Base-by-base conservation (phyloP, 768 basidiomycete species). In the Arthromyces matolae region DNA sequence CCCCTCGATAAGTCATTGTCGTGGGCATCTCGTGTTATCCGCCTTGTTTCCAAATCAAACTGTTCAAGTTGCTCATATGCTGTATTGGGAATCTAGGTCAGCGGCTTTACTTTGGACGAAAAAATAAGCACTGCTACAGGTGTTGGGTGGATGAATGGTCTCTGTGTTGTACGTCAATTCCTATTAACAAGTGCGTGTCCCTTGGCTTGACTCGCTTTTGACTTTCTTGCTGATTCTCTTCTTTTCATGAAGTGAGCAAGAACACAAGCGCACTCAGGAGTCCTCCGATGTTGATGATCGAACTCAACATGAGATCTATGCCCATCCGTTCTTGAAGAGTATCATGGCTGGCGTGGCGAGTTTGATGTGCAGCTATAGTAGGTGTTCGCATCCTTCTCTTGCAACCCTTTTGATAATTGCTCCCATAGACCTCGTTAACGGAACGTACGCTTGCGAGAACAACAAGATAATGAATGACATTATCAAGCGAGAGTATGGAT, bases 321-420 rank as follows among this genome's bases (percentile, higher is more conserved):
- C 79, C 0, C 81, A 82, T 51, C 84, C 85, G 0, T 87, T 86
- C 73, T 55, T 84, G 63, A 75, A 73, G 47, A 80, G 83, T 54
- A 76, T 89, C 24, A 81, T 84, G 76, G 88, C 87, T 3, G 88
- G 87, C 22, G 82, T 85, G 8, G 71, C 81, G 1, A 78, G 77
- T 42, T 68, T 88, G 49, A 89, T 89, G 86, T 89, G 86, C 71
- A 81, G 80, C 38, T 87, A 87, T 65, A 86, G 80, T 81, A 43
- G 29, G 80, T 14, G 14, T 27, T 36, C 41, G 12, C 3, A 48
- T 44, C 6, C 2, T 40, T 32, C 18, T 9, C 13, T 25, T 10
- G 31, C 4, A 8, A 9, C 20, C 40, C 34, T 4, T 42, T 49
- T n/a, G 14, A 34, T 35, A 24, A 42, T 19, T 19, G 20, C 3